Conservation (phyloP, 1,284 basidiomycete species). For the Ustilago xerochloae region DNA sequence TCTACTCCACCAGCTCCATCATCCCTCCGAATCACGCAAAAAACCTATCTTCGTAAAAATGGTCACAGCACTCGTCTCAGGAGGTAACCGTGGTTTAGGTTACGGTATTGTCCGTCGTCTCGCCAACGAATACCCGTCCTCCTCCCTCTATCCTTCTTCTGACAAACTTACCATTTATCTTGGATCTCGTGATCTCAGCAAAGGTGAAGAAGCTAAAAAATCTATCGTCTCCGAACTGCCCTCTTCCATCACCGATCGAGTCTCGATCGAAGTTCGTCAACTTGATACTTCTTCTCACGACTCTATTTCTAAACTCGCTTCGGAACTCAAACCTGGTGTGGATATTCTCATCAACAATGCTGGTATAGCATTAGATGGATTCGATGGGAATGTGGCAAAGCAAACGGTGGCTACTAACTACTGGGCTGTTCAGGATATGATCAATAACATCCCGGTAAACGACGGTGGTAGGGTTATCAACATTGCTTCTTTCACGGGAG, state of each 20-base stretch:
- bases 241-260: conserved; percentile 21
- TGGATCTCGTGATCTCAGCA: conserved; percentile 48
- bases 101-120: conserved; percentile 59
- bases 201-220: conserved; percentile 57
- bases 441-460: conserved; percentile 48
- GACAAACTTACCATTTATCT: conserved; percentile 62
- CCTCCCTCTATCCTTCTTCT: conserved; percentile 23
- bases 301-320: conserved; percentile 39
- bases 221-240: conserved; percentile 47
- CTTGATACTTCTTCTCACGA: conserved; percentile 37
- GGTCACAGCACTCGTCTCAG: conserved; percentile 51
- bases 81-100: conserved; percentile 46
- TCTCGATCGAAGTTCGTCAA: conserved; percentile 45
- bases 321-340: conserved; percentile 39
- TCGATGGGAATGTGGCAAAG: conserved; percentile 58
- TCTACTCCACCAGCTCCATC: background rate
- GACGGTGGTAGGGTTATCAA: conserved; percentile 56
- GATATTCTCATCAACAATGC: conserved; percentile 64
- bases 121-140: conserved; percentile 53
- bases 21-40: too few relatives aligned
- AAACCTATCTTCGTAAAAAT: conserved; percentile 8
- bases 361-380: conserved; percentile 61
- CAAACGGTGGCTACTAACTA: conserved; percentile 63
- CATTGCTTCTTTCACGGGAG: conserved; percentile 56
- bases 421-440: conserved; percentile 52